These are phyloP conservation scores for Boletus huronensis DNA, from an alignment of 768 basidiomycete genomes.

Conservation along the genomic window DNA sequence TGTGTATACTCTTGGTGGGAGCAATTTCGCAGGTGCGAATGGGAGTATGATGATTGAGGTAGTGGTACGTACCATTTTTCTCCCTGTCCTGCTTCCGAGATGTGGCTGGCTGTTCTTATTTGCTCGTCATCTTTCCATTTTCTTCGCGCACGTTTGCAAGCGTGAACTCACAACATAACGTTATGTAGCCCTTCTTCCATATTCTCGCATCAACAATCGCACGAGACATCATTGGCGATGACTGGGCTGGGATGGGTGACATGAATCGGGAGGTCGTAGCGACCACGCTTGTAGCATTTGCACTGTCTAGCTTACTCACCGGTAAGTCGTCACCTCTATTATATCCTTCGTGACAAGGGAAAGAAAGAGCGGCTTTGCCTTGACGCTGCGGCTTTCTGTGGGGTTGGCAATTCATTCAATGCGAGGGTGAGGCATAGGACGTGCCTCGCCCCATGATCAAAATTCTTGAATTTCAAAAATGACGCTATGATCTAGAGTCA, in stretches of 20 bases:
- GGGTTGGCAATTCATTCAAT: neutral
- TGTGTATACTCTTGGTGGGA: conserved; percentile 82
- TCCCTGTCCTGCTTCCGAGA: neutral
- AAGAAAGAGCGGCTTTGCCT: neutral
- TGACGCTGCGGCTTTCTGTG: neutral
- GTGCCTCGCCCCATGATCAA: neutral
- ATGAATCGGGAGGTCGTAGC: conserved; percentile 74
- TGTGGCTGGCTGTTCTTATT: neutral
- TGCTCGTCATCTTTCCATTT: neutral
- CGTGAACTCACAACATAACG: neutral
- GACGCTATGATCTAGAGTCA: neutral
- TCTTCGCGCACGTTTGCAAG: neutral
- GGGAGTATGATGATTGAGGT: conserved; percentile 99
- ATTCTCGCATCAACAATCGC: conserved; percentile 81
- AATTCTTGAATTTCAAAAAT: conserved; percentile 18
- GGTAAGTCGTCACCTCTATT: conserved; percentile 40
- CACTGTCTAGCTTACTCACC: conserved; percentile 83
- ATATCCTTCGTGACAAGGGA: neutral
- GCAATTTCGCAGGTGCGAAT: conserved; percentile 85
- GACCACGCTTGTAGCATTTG: conserved; percentile 87
- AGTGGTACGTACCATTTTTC: conserved; percentile 54
- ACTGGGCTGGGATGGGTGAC: conserved; percentile 43
- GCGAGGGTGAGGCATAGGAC: neutral
- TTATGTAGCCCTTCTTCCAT: conserved; percentile 85
- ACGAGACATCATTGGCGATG: conserved; percentile 42